These are phyloP conservation scores for Hypoxylon trugodes DNA, from an alignment of 495 filamentous ascomycete species.

Conservation along the genomic window DNA sequence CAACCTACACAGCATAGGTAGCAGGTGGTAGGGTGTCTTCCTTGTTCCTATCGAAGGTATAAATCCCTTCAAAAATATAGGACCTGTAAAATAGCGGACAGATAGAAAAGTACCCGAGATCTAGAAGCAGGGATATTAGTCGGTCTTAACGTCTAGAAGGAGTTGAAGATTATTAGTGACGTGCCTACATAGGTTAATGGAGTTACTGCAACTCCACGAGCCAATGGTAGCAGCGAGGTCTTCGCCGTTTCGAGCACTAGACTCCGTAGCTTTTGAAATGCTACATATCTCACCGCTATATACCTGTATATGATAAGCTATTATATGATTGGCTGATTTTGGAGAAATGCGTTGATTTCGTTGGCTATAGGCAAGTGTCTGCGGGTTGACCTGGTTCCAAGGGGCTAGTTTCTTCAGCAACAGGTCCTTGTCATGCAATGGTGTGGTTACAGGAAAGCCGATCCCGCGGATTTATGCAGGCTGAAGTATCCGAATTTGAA, in stretches of 20 bases:
- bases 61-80: not conserved
- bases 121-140: conserved; percentile 5
- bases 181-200: conserved; percentile 2
- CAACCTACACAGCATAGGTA: conserved; percentile 1
- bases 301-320: not conserved
- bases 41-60: not conserved
- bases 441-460: conserved; percentile 16
- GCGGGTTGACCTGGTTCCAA: not conserved
- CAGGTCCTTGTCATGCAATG: conserved; percentile 6
- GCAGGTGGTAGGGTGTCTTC: conserved; percentile 8
- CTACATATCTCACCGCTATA: conserved; percentile 30
- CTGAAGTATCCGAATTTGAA: not conserved
- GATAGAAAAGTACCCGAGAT: conserved; percentile 15
- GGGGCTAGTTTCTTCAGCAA: conserved; percentile 26
- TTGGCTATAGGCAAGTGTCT: conserved; percentile 2
- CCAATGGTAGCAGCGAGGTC: conserved; percentile 7
- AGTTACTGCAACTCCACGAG: not conserved
- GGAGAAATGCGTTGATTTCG: conserved; percentile 14
- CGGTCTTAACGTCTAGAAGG: conserved; percentile 4
- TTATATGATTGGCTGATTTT: conserved; percentile 17
- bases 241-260: conserved; percentile 14
- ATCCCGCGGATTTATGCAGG: conserved; percentile 20
- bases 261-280: not conserved
- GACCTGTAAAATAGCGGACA: conserved; percentile 1
- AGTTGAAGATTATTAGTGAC: conserved; percentile 7